Percentiles rank a stretch among this genome's conserved stretches.
These are phyloP conservation scores for Pezicula neosporulosa DNA, from an alignment of 2,329 filamentous ascomycete species.

Conservation along the genomic window DNA sequence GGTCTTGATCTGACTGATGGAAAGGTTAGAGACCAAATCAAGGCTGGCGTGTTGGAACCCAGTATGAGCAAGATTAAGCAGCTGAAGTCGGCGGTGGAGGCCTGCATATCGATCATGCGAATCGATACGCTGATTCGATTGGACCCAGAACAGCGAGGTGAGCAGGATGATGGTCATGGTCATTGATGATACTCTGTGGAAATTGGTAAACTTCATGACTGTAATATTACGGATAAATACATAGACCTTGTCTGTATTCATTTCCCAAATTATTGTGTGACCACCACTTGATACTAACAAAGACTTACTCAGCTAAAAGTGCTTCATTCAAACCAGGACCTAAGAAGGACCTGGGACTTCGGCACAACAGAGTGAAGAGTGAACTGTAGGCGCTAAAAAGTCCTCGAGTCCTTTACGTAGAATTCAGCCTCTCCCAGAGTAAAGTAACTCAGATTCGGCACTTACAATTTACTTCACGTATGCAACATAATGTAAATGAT, in stretches of 20 bases:
- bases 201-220: conserved; percentile 15
- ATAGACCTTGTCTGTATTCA: conserved; percentile 10
- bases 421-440: no score
- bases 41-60: conserved; percentile 92
- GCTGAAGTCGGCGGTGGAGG: conserved; percentile 97
- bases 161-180: conserved; percentile 78
- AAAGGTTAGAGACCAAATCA: conserved; percentile 88
- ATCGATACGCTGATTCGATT: conserved; percentile 99
- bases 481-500: no score
- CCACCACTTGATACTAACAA: no score
- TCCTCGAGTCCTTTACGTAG: no score
- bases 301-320: no score
- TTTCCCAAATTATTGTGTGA: background rate
- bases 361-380: no score
- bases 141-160: conserved; percentile 74
- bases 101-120: conserved; percentile 98
- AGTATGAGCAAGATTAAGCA: conserved; percentile 98
- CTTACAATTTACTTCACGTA: no score
- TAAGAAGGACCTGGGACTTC: no score
- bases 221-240: conserved; percentile 20
- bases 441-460: no score
- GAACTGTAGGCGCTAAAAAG: no score
- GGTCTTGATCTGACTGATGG: conserved; percentile 87
- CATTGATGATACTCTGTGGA: conserved; percentile 51
- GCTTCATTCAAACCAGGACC: no score